A percentile compares a stretch with the other conserved stretches of the same genome.
Conservation (phyloP, 305 asterid genomes). For the Fraxinus greggii region DNA sequence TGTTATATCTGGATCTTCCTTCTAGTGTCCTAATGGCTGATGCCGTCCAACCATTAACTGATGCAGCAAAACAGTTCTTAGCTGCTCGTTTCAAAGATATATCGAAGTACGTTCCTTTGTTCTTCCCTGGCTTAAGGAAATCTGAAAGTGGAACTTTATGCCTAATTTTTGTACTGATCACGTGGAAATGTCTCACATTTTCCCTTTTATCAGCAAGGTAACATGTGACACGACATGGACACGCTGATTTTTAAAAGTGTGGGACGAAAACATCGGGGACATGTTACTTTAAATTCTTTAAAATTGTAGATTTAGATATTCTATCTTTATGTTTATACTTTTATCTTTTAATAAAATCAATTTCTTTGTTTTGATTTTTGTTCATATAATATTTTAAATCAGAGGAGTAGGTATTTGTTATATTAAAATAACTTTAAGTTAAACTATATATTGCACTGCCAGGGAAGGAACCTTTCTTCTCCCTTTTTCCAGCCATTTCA, state of each 20-base stretch:
- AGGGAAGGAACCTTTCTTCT: too few relatives aligned
- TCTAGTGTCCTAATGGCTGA: slow-evolving; percentile 62
- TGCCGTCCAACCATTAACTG: slow-evolving; percentile 83
- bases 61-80: slow-evolving; percentile 77
- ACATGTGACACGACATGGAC: neutral
- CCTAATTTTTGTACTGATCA: neutral
- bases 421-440: too few relatives aligned
- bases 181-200: neutral
- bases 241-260: neutral
- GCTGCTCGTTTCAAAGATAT: slow-evolving; percentile 79
- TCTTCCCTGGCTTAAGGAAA: neutral
- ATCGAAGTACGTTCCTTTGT: slow-evolving; percentile 58
- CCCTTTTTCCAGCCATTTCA: too few relatives aligned
- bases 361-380: too few relatives aligned
- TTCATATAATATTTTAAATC: too few relatives aligned
- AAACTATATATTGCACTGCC: too few relatives aligned
- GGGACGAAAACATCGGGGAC: neutral
- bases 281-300: neutral
- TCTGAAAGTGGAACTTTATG: neutral
- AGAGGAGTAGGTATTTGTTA: neutral
- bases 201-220: neutral
- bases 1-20: neutral
- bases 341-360: too few relatives aligned
- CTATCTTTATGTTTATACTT: neutral
- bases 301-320: neutral